Evolutionary conservation across 2,329 filamentous ascomycete species (phyloP), one percentile per base, ranked within the genome.

Genomic region (Colletotrichum filicis): DNA sequence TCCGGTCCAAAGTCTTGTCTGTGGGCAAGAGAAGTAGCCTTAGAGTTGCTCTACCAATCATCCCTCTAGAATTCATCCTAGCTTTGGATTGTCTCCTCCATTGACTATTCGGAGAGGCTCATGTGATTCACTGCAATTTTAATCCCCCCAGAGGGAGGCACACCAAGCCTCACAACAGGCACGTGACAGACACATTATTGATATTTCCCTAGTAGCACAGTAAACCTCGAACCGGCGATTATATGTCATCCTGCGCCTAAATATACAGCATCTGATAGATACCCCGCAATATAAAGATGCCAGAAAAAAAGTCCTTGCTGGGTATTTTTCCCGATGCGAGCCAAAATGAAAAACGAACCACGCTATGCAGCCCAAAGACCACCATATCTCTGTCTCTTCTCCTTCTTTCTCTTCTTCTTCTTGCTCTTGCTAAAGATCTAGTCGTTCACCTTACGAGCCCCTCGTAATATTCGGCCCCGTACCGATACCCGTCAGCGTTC

Each of bases 401-500:
- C 2, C 19, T 28, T 35, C 42, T 30, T 6, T n/a, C 5, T 9
- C 11, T 22, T 32, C 14, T 22, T 32, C 14, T 26, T 26, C 26
- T 26, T 26, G 1, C 26, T 26, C 26, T 42, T 42, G 37, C 37
- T 0, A 16, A 49, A 49, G 42, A 49, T 49, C 16, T 49, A 49
- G 19, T 49, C n/a, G 14, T 14, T 49, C 28, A 68, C 28, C 52
- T 52, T 42, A 42, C 14, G 14, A 42, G 37, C 53, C 68, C 71
- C 77, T 82, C 80, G 84, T 84, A 62, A 91, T 89, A 75, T 91
- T 90, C 22, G 89, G 89, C 5, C 89, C 88, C 0, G 88, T 90
- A 16, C 89, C 89, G 57, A 91, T 87, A 3, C 90, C 90, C 5
- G 89, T 91, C 76, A 91, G 68, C 42, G 90, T 88, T 80, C 91